phyloP scores from a whole-genome alignment of 352 stramenopile species.

The Phytopythium boreale region DNA sequence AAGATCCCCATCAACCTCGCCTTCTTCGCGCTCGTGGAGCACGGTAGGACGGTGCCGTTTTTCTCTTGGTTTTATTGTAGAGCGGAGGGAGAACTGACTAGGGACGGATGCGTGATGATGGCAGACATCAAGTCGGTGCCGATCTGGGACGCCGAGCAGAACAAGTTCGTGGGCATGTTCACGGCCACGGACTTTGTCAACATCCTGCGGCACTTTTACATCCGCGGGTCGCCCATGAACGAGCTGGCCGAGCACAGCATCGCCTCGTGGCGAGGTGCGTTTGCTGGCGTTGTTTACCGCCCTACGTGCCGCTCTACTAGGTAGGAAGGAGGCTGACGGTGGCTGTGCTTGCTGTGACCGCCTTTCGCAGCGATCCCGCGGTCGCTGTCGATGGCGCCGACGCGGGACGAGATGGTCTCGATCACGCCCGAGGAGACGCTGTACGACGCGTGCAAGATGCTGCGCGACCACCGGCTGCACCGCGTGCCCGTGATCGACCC shows the following conservation, averaged over 20 bases:
- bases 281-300: background rate
- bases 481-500: slow-evolving; percentile 94
- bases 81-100: no score
- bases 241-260: slow-evolving; percentile 85
- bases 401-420: slow-evolving; percentile 67
- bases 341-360: no score
- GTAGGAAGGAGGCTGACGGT: slow-evolving; percentile 3
- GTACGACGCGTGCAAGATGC: slow-evolving; percentile 87
- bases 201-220: slow-evolving; percentile 94
- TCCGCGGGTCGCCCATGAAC: slow-evolving; percentile 88
- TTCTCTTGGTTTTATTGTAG: no score
- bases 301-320: background rate
- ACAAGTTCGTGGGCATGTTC: slow-evolving; percentile 96
- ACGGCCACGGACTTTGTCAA: slow-evolving; percentile 98
- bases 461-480: slow-evolving; percentile 87
- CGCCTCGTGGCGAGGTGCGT: slow-evolving; percentile 73
- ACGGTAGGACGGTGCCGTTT: slow-evolving; percentile 92
- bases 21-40: slow-evolving; percentile 99
- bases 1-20: slow-evolving; percentile 98
- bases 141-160: slow-evolving; percentile 94
- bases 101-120: no score
- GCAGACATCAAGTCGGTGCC: slow-evolving; percentile 97
- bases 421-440: slow-evolving; percentile 88
- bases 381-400: slow-evolving; percentile 68
- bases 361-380: slow-evolving; percentile 74